Conservation (phyloP, 1,284 basidiomycete species). For the Golubevia sp. region DNA sequence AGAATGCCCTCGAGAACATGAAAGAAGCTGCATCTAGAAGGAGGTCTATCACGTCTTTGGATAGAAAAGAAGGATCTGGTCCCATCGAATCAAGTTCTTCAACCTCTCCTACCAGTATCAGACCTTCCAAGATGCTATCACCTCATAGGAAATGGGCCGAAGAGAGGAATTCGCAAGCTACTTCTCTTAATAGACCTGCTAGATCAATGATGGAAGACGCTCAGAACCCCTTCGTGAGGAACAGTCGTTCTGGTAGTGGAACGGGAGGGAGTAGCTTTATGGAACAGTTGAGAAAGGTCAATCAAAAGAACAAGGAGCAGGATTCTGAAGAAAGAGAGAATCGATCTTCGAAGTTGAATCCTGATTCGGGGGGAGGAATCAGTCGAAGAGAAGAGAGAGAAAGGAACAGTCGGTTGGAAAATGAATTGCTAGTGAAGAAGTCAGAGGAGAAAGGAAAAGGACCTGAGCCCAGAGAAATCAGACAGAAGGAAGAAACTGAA, state of each 20-base stretch:
- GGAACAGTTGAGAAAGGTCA: neutral
- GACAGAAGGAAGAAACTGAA: neutral
- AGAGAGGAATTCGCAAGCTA: too few relatives aligned
- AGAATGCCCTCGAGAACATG: too few relatives aligned
- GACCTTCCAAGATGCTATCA: too few relatives aligned
- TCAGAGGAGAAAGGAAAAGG: conserved; percentile 3
- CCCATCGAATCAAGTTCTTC: too few relatives aligned
- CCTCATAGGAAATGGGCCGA: too few relatives aligned
- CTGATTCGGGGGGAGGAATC: conserved; percentile 4
- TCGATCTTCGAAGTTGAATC: conserved; percentile 12
- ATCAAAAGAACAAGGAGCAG: conserved; percentile 7
- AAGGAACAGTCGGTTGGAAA: neutral
- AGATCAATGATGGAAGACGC: neutral
- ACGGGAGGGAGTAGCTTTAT: neutral
- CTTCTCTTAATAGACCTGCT: too few relatives aligned
- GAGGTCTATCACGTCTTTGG: too few relatives aligned
- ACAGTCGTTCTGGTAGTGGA: neutral
- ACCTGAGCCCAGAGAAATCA: neutral
- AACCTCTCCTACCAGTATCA: too few relatives aligned
- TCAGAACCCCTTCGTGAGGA: neutral
- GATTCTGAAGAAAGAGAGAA: conserved; percentile 11
- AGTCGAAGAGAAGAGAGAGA: conserved; percentile 6
- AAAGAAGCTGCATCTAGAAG: too few relatives aligned
- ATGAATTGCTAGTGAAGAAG: neutral
- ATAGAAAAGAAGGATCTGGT: too few relatives aligned